Evolutionary conservation across 805 yeast genomes (phyloP).

Genomic region (Kregervanrija delftensis): DNA sequence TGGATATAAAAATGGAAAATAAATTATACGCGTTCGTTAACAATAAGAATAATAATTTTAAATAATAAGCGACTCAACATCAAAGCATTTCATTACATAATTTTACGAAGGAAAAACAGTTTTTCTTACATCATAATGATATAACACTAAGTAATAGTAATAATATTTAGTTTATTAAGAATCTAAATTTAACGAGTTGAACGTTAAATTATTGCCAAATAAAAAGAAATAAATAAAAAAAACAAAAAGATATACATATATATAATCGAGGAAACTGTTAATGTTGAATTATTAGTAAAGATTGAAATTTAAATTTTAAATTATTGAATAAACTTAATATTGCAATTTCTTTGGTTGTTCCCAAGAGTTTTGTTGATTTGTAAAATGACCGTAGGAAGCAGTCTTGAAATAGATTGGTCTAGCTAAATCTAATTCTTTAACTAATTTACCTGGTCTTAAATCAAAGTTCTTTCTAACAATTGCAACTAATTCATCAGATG

Average conservation of each 20-base stretch:
- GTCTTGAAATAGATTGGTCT: slow-evolving; percentile 99
- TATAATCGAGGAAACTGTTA: neutral
- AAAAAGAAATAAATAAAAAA: neutral
- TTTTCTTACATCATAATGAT: neutral
- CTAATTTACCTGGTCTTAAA: slow-evolving; percentile 99
- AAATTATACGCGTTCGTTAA: too few relatives aligned
- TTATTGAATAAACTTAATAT: slow-evolving; percentile 33
- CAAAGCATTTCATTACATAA: too few relatives aligned
- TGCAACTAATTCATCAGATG: slow-evolving; percentile 83
- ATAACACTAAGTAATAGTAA: neutral
- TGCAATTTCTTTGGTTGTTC: slow-evolving; percentile 86
- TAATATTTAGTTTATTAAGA: neutral
- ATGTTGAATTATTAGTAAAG: neutral
- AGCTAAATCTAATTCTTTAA: slow-evolving; percentile 92
- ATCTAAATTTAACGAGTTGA: slow-evolving; percentile 22
- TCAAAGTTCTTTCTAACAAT: slow-evolving; percentile 94
- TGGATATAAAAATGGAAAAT: too few relatives aligned
- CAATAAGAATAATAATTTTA: too few relatives aligned
- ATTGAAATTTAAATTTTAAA: neutral
- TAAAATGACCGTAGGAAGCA: slow-evolving; percentile 99
- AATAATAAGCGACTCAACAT: too few relatives aligned
- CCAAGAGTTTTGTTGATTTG: slow-evolving; percentile 98
- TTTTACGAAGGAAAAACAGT: too few relatives aligned
- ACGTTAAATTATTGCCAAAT: slow-evolving; percentile 15
- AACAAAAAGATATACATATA: neutral